phyloP scores from a whole-genome alignment of 495 filamentous ascomycete species.

The Neurospora sp. region DNA sequence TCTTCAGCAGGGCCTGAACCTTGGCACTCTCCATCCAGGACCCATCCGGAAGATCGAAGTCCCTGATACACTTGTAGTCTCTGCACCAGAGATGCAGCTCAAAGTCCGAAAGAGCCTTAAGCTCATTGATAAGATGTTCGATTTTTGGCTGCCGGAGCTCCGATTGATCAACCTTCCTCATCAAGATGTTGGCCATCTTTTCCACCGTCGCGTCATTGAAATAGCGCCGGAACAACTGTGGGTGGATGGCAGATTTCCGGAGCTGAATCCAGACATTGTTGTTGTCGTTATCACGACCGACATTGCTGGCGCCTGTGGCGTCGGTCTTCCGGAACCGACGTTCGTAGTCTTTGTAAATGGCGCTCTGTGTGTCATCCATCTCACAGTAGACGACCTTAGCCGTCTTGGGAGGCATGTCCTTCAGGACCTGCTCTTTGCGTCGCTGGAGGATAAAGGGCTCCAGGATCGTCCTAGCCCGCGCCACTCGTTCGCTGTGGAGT shows the following conservation, averaged over 20 bases:
- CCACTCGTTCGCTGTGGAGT: slow-evolving; percentile 74
- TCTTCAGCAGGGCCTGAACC: slow-evolving; percentile 61
- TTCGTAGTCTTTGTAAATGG: slow-evolving; percentile 54
- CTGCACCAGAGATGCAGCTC: slow-evolving; percentile 72
- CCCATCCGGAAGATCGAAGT: slow-evolving; percentile 58
- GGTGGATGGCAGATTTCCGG: slow-evolving; percentile 87
- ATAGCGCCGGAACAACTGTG: slow-evolving; percentile 70
- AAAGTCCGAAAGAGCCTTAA: slow-evolving; percentile 66
- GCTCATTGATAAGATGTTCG: slow-evolving; percentile 59
- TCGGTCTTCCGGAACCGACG: slow-evolving; percentile 31
- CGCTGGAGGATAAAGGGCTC: slow-evolving; percentile 89
- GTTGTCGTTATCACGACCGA: slow-evolving; percentile 32
- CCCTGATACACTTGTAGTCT: slow-evolving; percentile 57
- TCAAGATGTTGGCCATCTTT: slow-evolving; percentile 67
- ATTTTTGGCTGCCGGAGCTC: slow-evolving; percentile 44
- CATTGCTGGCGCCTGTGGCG: slow-evolving; percentile 23
- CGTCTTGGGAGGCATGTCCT: slow-evolving; percentile 75
- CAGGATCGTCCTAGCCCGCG: slow-evolving; percentile 80
- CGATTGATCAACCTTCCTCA: slow-evolving; percentile 40
- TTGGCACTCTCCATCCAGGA: slow-evolving; percentile 95
- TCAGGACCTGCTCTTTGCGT: slow-evolving; percentile 90
- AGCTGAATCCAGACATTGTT: slow-evolving; percentile 83
- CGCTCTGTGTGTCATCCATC: slow-evolving; percentile 56
- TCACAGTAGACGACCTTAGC: slow-evolving; percentile 68
- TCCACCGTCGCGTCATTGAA: slow-evolving; percentile 64